phyloP scores from a whole-genome alignment of 1,284 basidiomycete species.

The Kwoniella shivajii region DNA sequence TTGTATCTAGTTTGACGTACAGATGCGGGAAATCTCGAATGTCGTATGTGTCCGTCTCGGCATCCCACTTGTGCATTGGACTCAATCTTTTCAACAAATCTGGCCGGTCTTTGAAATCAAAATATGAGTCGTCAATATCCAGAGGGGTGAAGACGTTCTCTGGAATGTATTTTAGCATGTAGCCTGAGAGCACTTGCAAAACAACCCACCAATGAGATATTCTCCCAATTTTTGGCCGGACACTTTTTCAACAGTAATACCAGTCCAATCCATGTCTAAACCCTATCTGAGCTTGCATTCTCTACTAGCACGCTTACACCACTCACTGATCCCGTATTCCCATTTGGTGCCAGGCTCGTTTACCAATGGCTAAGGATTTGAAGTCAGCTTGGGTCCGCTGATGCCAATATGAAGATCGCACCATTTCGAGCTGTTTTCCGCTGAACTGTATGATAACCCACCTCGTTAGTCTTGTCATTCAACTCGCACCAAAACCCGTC shows the following conservation, averaged over 20 bases:
- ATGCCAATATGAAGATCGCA: no score
- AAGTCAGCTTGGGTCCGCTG: constrained; percentile 9
- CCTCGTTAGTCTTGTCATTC: constrained; percentile 15
- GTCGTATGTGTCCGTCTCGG: constrained; percentile 2
- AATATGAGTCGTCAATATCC: constrained; percentile 22
- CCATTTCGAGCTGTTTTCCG: constrained; percentile 14
- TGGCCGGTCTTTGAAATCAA: constrained; percentile 13
- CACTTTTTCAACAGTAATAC: constrained; percentile 34
- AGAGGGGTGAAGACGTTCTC: constrained; percentile 26
- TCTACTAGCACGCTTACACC: neutral
- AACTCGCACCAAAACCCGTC: constrained; percentile 9
- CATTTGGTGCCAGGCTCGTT: constrained; percentile 39
- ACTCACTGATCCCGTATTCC: constrained; percentile 32
- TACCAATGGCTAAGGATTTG: constrained; percentile 18
- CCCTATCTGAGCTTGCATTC: no score
- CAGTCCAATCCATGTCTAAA: constrained; percentile 48
- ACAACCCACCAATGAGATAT: constrained; percentile 25
- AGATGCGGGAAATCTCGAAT: constrained; percentile 13
- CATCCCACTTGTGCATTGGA: constrained; percentile 22
- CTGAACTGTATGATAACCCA: constrained; percentile 10
- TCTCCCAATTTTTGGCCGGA: constrained; percentile 32
- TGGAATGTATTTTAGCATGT: neutral
- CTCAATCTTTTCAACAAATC: constrained; percentile 18
- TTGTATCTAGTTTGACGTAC: no score
- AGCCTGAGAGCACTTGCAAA: neutral